phyloP scores from a whole-genome alignment of 2,329 filamentous ascomycete genomes.

The Xylariaceae sp. region DNA sequence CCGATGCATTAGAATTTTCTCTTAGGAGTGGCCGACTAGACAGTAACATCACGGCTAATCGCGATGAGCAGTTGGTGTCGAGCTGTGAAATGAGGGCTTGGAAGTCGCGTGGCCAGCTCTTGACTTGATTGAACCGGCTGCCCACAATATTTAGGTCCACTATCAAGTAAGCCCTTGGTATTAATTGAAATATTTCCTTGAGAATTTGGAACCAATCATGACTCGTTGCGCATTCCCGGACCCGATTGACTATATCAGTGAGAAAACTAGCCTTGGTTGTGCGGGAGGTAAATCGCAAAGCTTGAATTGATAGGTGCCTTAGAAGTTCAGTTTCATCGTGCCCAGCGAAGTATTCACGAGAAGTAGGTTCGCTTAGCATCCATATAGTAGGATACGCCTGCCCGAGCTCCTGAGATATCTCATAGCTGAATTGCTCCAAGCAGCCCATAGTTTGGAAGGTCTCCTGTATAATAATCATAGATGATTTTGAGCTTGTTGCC shows the following conservation, averaged over 20 bases:
- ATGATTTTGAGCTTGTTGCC: constrained; percentile 1
- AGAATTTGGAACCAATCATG: constrained; percentile 7
- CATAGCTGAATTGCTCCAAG: constrained; percentile 4
- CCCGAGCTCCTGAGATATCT: constrained; percentile 4
- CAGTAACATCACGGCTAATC: constrained; percentile 7
- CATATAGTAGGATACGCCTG: constrained; percentile 8
- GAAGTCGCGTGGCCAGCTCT: constrained; percentile 9
- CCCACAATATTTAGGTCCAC: background rate
- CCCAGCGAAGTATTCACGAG: background rate
- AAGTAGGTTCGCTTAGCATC: constrained; percentile 13
- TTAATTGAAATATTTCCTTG: background rate
- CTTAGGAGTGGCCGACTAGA: constrained; percentile 1
- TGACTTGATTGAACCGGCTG: background rate
- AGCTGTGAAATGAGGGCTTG: constrained; percentile 5
- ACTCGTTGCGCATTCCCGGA: background rate
- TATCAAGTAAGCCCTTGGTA: constrained; percentile 5
- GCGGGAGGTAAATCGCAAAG: background rate
- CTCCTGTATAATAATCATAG: constrained; percentile 3
- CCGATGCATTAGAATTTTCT: background rate
- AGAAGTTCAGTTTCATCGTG: constrained; percentile 6
- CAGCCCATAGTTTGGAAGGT: constrained; percentile 5
- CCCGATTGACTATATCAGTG: background rate
- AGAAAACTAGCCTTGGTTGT: constrained; percentile 5
- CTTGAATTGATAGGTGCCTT: constrained; percentile 10
- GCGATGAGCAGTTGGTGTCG: background rate